Conservation (phyloP, 2,329 filamentous ascomycete species). For the Fusarium tupiense region DNA sequence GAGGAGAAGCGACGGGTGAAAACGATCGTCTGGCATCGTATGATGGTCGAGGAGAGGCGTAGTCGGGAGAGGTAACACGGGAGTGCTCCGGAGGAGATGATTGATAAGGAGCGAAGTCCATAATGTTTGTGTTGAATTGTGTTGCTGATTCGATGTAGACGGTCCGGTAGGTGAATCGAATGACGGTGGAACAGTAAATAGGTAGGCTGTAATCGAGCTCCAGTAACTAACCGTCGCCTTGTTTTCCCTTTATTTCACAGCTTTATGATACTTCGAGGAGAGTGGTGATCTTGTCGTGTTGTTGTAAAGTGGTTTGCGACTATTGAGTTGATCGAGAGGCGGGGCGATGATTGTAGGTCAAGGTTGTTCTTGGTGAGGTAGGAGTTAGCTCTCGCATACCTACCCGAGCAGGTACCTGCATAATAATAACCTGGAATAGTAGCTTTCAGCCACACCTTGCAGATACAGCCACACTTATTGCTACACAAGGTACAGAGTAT, state of each 20-base stretch:
- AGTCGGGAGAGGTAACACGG: conserved; percentile 78
- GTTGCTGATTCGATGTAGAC: background rate
- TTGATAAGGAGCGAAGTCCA: conserved; percentile 98
- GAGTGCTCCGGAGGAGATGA: conserved; percentile 87
- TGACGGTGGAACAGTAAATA: background rate
- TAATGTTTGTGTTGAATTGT: conserved; percentile 47
- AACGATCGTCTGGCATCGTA: conserved; percentile 63
- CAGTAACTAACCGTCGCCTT: background rate
- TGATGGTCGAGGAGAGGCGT: conserved; percentile 65
- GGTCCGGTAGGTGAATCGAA: background rate
- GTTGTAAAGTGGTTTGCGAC: background rate
- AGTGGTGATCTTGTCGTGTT: background rate
- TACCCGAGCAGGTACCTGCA: background rate
- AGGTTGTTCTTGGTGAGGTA: conserved; percentile 1
- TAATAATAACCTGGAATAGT: background rate
- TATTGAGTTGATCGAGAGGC: conserved; percentile 5
- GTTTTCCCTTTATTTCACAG: background rate
- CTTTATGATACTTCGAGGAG: background rate
- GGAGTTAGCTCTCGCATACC: conserved; percentile 7
- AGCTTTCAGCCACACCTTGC: conserved; percentile 25
- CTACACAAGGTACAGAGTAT: background rate
- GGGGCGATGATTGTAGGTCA: conserved; percentile 22
- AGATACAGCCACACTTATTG: conserved; percentile 19
- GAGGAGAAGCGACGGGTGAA: conserved; percentile 57
- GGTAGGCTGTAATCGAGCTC: background rate